These are phyloP conservation scores for Pseudonitzschia pungens DNA, from an alignment of 108 stramenopile species.

Conservation along the genomic window DNA sequence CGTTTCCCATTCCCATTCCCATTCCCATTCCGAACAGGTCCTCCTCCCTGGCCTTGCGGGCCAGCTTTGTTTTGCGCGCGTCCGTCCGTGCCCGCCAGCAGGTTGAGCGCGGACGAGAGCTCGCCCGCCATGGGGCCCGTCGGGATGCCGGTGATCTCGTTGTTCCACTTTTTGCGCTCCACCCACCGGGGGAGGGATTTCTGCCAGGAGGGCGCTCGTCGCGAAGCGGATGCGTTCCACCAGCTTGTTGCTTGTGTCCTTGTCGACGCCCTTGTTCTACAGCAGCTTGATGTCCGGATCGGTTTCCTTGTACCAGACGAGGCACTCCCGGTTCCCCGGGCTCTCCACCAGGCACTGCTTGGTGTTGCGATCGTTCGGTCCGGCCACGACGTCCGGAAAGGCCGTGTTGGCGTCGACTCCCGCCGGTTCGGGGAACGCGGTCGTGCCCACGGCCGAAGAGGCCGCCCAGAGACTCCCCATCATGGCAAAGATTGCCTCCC, in stretches of 20 bases:
- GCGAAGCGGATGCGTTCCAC: constrained; percentile 47
- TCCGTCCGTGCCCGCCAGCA: constrained; percentile 33
- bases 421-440: constrained; percentile 21
- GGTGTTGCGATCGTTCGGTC: constrained; percentile 46
- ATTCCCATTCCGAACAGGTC: constrained; percentile 57
- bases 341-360: constrained; percentile 72
- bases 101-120: constrained; percentile 44
- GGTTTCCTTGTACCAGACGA: constrained; percentile 51
- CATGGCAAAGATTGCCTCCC: constrained; percentile 45
- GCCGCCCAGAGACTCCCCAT: constrained; percentile 39
- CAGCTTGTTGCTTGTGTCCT: constrained; percentile 35
- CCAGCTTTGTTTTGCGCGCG: constrained; percentile 21
- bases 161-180: constrained; percentile 67
- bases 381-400: constrained; percentile 56
- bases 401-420: constrained; percentile 70
- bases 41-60: constrained; percentile 51
- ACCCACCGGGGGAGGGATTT: constrained; percentile 56
- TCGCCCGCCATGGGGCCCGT: constrained; percentile 67
- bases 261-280: constrained; percentile 62
- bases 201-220: constrained; percentile 41
- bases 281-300: constrained; percentile 67
- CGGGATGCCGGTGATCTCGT: constrained; percentile 52
- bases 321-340: constrained; percentile 68
- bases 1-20: too few species aligned
- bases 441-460: not conserved